Percentiles rank a stretch among this genome's conserved stretches.
Conservation (phyloP, 1,284 basidiomycete species). For the Ustilago hordei region DNA sequence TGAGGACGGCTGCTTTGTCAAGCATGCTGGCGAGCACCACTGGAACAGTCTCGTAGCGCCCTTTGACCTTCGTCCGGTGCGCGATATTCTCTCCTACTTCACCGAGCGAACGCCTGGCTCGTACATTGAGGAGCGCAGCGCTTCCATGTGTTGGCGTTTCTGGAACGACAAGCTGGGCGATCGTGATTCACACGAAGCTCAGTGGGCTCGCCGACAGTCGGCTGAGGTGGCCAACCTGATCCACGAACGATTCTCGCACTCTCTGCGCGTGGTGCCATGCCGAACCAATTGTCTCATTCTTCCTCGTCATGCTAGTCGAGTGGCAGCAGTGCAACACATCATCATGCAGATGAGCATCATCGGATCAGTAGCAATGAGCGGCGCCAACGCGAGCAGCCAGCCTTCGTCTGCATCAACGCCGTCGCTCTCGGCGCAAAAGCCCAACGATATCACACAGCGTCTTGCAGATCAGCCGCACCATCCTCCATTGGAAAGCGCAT, state of each 20-base stretch:
- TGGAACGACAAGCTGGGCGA: slow-evolving; percentile 74
- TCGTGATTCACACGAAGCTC: slow-evolving; percentile 74
- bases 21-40: slow-evolving; percentile 71
- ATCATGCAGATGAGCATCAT: slow-evolving; percentile 59
- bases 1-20: slow-evolving; percentile 88
- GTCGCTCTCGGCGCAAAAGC: slow-evolving; percentile 26
- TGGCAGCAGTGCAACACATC: slow-evolving; percentile 76
- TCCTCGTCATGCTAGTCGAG: slow-evolving; percentile 84
- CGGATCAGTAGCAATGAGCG: slow-evolving; percentile 20
- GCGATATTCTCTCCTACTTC: slow-evolving; percentile 82
- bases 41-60: slow-evolving; percentile 86
- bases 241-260: slow-evolving; percentile 71
- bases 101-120: slow-evolving; percentile 86
- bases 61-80: slow-evolving; percentile 79
- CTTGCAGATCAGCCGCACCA: slow-evolving; percentile 47
- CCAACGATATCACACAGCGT: slow-evolving; percentile 35
- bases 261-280: slow-evolving; percentile 64
- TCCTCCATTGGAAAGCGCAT: slow-evolving; percentile 44
- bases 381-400: slow-evolving; percentile 17
- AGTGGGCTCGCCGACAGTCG: slow-evolving; percentile 85
- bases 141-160: slow-evolving; percentile 85
- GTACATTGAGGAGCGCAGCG: slow-evolving; percentile 85
- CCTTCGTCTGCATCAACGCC: slow-evolving; percentile 33
- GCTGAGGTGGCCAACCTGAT: slow-evolving; percentile 91
- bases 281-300: slow-evolving; percentile 76